A percentile compares a stretch with the other conserved stretches of the same genome.
These are phyloP conservation scores for Solanum okadae DNA, from an alignment of 257 asterid genomes.

Conservation along the genomic window DNA sequence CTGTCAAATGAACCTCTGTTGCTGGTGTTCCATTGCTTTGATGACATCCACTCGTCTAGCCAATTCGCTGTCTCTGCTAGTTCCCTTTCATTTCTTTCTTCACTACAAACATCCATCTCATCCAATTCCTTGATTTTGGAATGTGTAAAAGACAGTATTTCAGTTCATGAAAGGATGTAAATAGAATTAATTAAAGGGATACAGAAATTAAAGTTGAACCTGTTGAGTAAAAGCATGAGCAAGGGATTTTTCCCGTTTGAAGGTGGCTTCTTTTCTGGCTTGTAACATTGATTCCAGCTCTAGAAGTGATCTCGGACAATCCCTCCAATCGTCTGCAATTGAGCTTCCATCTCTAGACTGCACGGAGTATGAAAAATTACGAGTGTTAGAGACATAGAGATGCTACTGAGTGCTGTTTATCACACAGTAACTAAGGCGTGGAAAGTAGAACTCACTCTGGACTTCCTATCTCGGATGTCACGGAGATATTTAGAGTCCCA, in stretches of 20 bases:
- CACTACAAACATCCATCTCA: slow-evolving; percentile 14
- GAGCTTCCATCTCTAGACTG: slow-evolving; percentile 67
- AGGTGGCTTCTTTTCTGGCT: slow-evolving; percentile 67
- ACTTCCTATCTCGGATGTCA: slow-evolving; percentile 46
- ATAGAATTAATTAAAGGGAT: background rate
- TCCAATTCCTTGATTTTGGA: slow-evolving; percentile 30
- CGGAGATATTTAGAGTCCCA: slow-evolving; percentile 60
- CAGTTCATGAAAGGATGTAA: background rate
- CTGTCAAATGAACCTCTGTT: slow-evolving; percentile 60
- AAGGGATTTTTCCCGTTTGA: slow-evolving; percentile 48
- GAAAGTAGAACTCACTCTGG: slow-evolving; percentile 35
- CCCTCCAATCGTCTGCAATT: slow-evolving; percentile 60
- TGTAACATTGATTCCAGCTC: slow-evolving; percentile 63
- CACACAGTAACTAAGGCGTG: background rate
- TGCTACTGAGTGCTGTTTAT: background rate
- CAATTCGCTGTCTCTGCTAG: slow-evolving; percentile 30
- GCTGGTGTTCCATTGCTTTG: slow-evolving; percentile 48
- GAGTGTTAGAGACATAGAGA: background rate
- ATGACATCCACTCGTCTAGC: slow-evolving; percentile 60
- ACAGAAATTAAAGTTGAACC: slow-evolving; percentile 11
- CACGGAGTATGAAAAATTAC: background rate
- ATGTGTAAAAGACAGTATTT: background rate
- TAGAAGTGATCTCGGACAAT: slow-evolving; percentile 61
- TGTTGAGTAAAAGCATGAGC: slow-evolving; percentile 66
- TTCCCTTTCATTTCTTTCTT: slow-evolving; percentile 31